phyloP scores from a whole-genome alignment of 1,284 basidiomycete species.

The Ceratobasidium sp. region DNA sequence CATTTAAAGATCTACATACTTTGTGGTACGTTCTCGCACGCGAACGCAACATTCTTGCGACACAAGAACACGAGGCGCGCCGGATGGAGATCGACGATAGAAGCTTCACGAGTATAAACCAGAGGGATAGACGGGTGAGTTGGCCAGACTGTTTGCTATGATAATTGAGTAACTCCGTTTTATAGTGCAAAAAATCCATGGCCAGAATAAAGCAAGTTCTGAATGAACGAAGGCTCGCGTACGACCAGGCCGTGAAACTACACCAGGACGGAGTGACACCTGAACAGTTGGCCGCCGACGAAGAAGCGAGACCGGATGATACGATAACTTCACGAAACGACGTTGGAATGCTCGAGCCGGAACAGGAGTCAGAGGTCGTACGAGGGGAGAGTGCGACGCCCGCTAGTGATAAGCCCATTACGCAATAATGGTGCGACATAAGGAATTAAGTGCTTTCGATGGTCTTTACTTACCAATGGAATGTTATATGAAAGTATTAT shows the following conservation, averaged over 20 bases:
- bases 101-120: constrained; percentile 47
- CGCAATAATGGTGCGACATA: not conserved
- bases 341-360: constrained; percentile 23
- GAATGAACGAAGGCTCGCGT: constrained; percentile 90
- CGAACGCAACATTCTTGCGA: constrained; percentile 90
- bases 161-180: not conserved
- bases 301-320: not conserved
- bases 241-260: constrained; percentile 73
- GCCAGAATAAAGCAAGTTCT: constrained; percentile 94
- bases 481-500: too few relatives aligned
- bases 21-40: constrained; percentile 92
- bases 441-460: too few relatives aligned
- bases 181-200: constrained; percentile 95
- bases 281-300: constrained; percentile 19
- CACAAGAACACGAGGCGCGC: constrained; percentile 84
- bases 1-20: constrained; percentile 91
- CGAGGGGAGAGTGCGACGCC: not conserved
- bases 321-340: not conserved
- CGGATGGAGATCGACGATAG: constrained; percentile 66
- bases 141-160: constrained; percentile 57
- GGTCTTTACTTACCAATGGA: too few relatives aligned
- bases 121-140: constrained; percentile 49
- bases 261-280: constrained; percentile 26
- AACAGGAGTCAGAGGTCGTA: not conserved
- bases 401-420: not conserved